A percentile compares a stretch with the other conserved stretches of the same genome.
Conservation (phyloP, 2,329 filamentous ascomycete genomes). For the Colletotrichum viniferum region DNA sequence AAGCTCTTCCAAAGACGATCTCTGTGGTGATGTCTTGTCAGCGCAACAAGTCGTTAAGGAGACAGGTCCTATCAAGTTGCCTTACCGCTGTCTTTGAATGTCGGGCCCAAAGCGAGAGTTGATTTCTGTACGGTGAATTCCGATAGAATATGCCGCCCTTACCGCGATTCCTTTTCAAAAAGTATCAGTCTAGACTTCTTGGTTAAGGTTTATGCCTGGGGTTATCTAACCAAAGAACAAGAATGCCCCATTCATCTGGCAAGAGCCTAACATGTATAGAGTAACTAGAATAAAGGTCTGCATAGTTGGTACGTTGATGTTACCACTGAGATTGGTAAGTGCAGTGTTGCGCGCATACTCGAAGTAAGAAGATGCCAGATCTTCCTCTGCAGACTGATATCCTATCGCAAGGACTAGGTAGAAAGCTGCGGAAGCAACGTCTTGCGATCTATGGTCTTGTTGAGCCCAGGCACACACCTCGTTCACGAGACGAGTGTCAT, state of each 20-base stretch:
- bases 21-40: conserved; percentile 5
- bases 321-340: conserved; percentile 47
- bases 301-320: conserved; percentile 53
- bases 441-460: conserved; percentile 34
- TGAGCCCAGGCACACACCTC: conserved; percentile 48
- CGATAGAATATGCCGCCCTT: conserved; percentile 56
- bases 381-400: conserved; percentile 44
- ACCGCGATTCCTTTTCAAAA: conserved; percentile 47
- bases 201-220: neutral
- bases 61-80: neutral
- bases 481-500: conserved; percentile 39
- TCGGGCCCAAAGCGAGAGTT: conserved; percentile 54
- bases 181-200: neutral
- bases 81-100: conserved; percentile 41
- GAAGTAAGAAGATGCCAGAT: conserved; percentile 49
- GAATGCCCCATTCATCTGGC: conserved; percentile 60
- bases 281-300: conserved; percentile 56
- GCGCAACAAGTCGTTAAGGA: neutral
- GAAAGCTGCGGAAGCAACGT: conserved; percentile 43
- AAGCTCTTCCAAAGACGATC: conserved; percentile 60
- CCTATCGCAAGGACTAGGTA: conserved; percentile 58
- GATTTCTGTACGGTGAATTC: conserved; percentile 57
- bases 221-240: conserved; percentile 48
- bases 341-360: conserved; percentile 53
- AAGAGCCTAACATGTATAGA: conserved; percentile 58